Base-by-base conservation (phyloP, 805 yeast species). In the Candida adriatica region DNA sequence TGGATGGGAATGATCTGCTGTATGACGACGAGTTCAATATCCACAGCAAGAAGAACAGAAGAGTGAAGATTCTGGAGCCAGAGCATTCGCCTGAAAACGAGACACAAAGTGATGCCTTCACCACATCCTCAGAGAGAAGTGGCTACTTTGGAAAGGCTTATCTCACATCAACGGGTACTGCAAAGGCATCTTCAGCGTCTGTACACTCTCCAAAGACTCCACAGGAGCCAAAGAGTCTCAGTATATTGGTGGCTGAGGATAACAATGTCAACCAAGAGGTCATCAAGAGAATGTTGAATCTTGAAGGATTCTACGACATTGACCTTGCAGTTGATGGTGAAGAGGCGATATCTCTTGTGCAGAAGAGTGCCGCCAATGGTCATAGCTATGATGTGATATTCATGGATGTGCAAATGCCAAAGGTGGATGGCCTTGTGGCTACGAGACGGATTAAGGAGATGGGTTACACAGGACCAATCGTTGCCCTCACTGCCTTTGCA, bases 371-470 rank as follows among this genome's bases (percentile, higher is more conserved):
- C 11, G 41, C 36, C 18, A 8, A 22, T 14, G 56, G 56, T 11
- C 61, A 61, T 8, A 48, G 53, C 11, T 86, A 67, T 53, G 90
- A 85, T 52, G 58, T 90, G 33, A 74, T 92, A 2, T 84, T 90
- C 51, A 90, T 90, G 98, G 98, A 90, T 56, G 94, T 90, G 31
- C 96, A 90, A 58, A 90, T 88, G 97, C 97, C 97, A 5, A 79
- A 75, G 47, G 67, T 87, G 43, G 96, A 90, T 53, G 98, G 98
- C 3, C 60, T 88, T 18, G 64, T 75, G 16, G 95, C 96, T 0
- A 87, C 97, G 0, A 73, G 64, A 39, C 65, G 70, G 48, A 80
- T 90, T 21, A 65, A 96, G 27, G 77, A 80, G 26, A 55, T 82
- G 38, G 61, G 68, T 5, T 83, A 71, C 49, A 51, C 53, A 1